Conservation (phyloP, 345 rosid genomes). For the Arabis alpina region DNA sequence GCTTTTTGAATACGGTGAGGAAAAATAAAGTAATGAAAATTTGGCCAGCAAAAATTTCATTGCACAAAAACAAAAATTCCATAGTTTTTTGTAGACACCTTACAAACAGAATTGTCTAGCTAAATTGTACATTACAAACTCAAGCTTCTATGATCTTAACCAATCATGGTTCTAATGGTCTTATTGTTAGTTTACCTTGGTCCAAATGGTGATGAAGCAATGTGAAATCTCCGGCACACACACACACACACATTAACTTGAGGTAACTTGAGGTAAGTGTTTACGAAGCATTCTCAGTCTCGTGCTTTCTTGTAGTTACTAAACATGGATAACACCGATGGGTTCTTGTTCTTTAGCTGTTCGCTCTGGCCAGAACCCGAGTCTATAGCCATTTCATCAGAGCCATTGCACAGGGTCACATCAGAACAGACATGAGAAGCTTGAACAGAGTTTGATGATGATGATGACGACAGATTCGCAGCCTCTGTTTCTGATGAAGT, state of each 20-base stretch:
- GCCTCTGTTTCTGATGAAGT: constrained; percentile 29
- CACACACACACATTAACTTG: too few species aligned
- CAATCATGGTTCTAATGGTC: neutral
- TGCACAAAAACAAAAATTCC: neutral
- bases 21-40: neutral
- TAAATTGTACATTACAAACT: constrained; percentile 6
- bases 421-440: constrained; percentile 19
- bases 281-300: neutral
- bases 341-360: constrained; percentile 28
- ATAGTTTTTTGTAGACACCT: neutral
- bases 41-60: neutral
- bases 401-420: neutral
- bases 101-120: constrained; percentile 25
- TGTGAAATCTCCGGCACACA: too few species aligned
- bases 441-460: constrained; percentile 21
- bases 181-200: too few species aligned
- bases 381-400: constrained; percentile 34
- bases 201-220: too few species aligned
- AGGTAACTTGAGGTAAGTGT: too few species aligned
- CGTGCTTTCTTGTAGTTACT: constrained; percentile 50
- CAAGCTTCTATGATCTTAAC: neutral
- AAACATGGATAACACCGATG: constrained; percentile 57
- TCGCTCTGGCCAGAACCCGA: constrained; percentile 31
- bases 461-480: constrained; percentile 34
- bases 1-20: neutral